phyloP scores from a whole-genome alignment of 371 early-diverging fungal genomes.

The Mucor racemosus region DNA sequence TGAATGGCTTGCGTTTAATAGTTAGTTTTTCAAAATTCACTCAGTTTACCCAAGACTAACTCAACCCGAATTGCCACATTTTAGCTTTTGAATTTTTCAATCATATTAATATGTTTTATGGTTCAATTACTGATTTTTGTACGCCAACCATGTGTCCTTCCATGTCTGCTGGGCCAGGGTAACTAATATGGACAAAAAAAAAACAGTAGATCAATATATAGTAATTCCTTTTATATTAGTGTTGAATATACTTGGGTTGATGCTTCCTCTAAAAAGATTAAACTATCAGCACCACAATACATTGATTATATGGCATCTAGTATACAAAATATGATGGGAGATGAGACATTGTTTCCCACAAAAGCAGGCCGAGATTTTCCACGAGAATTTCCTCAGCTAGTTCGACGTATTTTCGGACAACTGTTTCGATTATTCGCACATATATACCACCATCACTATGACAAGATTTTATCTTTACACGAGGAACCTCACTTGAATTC shows the following conservation, averaged over 20 bases:
- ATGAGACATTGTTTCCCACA: constrained; percentile 89
- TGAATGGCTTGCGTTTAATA: constrained; percentile 95
- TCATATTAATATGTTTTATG: constrained; percentile 91
- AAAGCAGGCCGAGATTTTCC: constrained; percentile 82
- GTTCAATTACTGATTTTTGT: constrained; percentile 90
- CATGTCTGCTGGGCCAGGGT: constrained; percentile 90
- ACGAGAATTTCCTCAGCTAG: constrained; percentile 69
- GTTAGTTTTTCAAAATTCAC: constrained; percentile 41
- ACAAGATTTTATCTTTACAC: constrained; percentile 78
- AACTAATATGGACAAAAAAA: constrained; percentile 32
- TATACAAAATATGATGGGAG: constrained; percentile 85
- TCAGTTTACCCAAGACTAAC: no score
- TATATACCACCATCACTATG: constrained; percentile 93
- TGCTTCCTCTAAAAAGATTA: constrained; percentile 79
- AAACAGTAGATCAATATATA: no score
- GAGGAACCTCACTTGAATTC: constrained; percentile 94
- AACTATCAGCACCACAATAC: constrained; percentile 92
- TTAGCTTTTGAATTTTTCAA: constrained; percentile 93
- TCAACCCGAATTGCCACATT: not conserved
- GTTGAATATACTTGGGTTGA: constrained; percentile 93
- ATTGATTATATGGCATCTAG: constrained; percentile 92
- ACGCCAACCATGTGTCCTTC: constrained; percentile 78
- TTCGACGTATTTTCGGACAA: constrained; percentile 80
- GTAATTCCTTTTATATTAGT: constrained; percentile 31
- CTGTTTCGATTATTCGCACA: constrained; percentile 92